Conservation (phyloP, 179 eudicot genomes). For the Gypsophila paniculata region DNA sequence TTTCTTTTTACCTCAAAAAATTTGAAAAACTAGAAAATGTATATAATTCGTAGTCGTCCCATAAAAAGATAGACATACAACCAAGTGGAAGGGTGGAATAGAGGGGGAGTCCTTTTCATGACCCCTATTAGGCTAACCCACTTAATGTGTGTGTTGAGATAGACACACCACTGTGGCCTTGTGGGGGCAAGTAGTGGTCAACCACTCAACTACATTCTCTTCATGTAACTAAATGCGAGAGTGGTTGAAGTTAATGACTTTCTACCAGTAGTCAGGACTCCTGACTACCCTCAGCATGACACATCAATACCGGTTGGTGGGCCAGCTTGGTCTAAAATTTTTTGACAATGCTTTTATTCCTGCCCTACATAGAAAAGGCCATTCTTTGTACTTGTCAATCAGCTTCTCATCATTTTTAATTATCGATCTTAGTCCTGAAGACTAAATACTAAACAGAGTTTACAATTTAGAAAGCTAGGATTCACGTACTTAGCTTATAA, state of each 20-base stretch:
- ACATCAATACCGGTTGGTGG: slow-evolving; percentile 1
- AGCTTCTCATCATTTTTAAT: background rate
- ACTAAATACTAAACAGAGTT: background rate
- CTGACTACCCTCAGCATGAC: background rate
- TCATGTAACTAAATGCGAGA: slow-evolving; percentile 9
- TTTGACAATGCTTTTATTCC: background rate
- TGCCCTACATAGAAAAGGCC: too few species aligned
- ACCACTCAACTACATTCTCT: slow-evolving; percentile 13
- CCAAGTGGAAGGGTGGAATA: too few species aligned
- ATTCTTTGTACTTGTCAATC: background rate
- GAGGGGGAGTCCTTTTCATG: too few species aligned
- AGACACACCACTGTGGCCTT: background rate
- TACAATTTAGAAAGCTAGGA: background rate
- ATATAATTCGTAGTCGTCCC: too few species aligned
- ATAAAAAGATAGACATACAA: too few species aligned
- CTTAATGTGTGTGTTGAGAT: background rate
- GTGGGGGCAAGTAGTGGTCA: background rate
- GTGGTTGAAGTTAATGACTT: slow-evolving; percentile 7
- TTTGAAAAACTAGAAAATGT: too few species aligned
- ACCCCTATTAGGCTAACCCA: too few species aligned
- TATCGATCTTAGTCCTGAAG: background rate
- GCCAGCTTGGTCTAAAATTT: background rate
- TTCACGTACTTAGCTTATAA: background rate
- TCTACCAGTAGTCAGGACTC: background rate
- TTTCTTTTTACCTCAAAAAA: too few species aligned